Percentiles rank a stretch among this genome's conserved stretches.
Conservation (phyloP, 495 filamentous ascomycete genomes). For the Lophiotrema nucula region DNA sequence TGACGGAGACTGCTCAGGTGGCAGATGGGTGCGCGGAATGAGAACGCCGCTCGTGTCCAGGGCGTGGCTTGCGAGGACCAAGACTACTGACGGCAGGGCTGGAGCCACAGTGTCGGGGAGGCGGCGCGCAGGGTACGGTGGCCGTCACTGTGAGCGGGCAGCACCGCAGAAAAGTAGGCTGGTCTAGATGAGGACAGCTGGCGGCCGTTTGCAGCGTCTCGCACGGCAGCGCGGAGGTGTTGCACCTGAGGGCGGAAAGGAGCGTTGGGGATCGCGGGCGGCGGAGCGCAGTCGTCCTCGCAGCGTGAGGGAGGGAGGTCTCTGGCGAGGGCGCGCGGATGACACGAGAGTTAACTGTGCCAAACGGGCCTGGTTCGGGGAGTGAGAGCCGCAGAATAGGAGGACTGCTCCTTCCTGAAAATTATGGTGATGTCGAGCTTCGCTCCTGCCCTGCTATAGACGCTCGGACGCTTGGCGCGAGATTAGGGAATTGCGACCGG, state of each 20-base stretch:
- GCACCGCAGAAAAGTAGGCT: conserved; percentile 13
- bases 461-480: background rate
- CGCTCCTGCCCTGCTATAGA: background rate
- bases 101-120: background rate
- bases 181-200: background rate
- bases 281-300: background rate
- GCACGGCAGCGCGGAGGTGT: background rate
- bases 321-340: no score
- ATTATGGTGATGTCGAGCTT: background rate
- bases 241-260: conserved; percentile 7
- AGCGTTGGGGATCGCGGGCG: background rate
- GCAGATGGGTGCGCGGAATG: conserved; percentile 21
- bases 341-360: background rate
- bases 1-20: conserved; percentile 17
- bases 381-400: background rate
- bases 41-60: conserved; percentile 6
- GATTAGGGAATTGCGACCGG: background rate
- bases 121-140: conserved; percentile 8
- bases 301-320: no score
- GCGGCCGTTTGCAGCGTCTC: background rate
- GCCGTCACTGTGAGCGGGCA: no score
- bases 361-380: no score
- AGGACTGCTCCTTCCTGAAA: background rate
- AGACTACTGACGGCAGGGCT: conserved; percentile 6
- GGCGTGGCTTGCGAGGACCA: conserved; percentile 19